phyloP scores from a whole-genome alignment of 495 filamentous ascomycete genomes.

The Neurospora sp. region DNA sequence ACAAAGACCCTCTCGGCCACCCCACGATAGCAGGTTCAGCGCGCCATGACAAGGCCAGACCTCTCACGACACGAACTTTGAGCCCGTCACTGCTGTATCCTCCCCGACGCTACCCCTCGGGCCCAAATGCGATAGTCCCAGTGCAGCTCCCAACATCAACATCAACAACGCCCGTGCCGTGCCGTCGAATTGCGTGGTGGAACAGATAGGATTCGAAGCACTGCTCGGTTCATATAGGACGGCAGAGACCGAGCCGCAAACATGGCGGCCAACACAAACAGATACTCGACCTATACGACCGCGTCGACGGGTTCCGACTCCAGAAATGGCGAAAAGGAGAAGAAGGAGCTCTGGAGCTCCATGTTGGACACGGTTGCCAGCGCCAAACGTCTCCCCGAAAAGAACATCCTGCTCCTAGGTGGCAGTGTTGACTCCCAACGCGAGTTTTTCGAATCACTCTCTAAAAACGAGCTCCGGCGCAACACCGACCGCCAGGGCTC shows the following conservation, averaged over 20 bases:
- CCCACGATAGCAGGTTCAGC: not conserved
- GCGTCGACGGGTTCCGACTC: constrained; percentile 34
- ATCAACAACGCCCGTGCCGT: not conserved
- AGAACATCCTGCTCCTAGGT: constrained; percentile 80
- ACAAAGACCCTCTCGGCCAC: not conserved
- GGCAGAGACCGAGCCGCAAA: not conserved
- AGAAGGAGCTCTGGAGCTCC: constrained; percentile 89
- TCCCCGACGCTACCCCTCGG: not conserved
- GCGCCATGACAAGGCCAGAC: not conserved
- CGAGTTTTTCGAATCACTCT: constrained; percentile 79
- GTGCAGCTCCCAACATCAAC: not conserved
- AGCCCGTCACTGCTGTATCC: not conserved
- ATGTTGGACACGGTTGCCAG: constrained; percentile 87
- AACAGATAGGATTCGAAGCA: not conserved
- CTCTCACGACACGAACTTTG: not conserved
- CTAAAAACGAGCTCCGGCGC: constrained; percentile 51
- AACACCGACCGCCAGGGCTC: constrained; percentile 47
- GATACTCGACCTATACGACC: constrained; percentile 43
- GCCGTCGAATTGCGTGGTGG: not conserved
- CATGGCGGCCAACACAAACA: constrained; percentile 48
- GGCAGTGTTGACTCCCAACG: constrained; percentile 81
- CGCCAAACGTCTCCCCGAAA: constrained; percentile 84
- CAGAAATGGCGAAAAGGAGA: constrained; percentile 59
- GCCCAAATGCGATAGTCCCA: constrained; percentile 9
- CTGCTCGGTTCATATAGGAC: not conserved